Evolutionary conservation across 2,329 filamentous ascomycete genomes (phyloP).

Genomic region (Colletotrichum orchidophilum): DNA sequence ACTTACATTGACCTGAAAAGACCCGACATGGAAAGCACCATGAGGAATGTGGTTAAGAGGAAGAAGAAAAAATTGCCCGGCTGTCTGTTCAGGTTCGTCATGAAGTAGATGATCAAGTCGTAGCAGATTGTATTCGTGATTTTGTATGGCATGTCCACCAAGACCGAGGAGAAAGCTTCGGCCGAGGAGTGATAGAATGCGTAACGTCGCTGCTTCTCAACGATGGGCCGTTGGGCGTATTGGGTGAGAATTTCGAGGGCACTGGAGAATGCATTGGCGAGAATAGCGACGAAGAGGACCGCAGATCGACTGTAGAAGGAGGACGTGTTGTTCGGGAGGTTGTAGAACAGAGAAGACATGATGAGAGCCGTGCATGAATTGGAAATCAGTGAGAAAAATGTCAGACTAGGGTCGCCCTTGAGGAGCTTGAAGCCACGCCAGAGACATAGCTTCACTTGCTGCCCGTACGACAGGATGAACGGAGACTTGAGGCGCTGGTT

Average conservation of each 20-base stretch:
- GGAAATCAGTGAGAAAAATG: conserved; percentile 49
- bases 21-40: conserved; percentile 49
- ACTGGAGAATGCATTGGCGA: conserved; percentile 60
- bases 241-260: conserved; percentile 43
- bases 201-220: conserved; percentile 41
- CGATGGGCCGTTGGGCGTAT: conserved; percentile 39
- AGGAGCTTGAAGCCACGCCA: conserved; percentile 52
- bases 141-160: conserved; percentile 42
- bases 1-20: conserved; percentile 56
- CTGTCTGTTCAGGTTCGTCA: conserved; percentile 67
- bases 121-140: conserved; percentile 62
- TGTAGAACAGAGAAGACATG: conserved; percentile 61
- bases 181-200: conserved; percentile 45
- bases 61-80: conserved; percentile 64
- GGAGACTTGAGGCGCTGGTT: conserved; percentile 60
- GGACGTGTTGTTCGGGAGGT: conserved; percentile 50
- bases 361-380: conserved; percentile 61
- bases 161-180: conserved; percentile 27
- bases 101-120: conserved; percentile 72
- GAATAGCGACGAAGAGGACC: conserved; percentile 61
- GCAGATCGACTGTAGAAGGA: conserved; percentile 57
- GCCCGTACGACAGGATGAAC: conserved; percentile 56
- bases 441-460: conserved; percentile 56
- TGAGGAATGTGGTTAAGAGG: conserved; percentile 56
- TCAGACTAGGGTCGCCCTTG: conserved; percentile 49